Evolutionary conservation across 805 yeast genomes (phyloP).

Genomic region (Metschnikowia peoriensis): DNA sequence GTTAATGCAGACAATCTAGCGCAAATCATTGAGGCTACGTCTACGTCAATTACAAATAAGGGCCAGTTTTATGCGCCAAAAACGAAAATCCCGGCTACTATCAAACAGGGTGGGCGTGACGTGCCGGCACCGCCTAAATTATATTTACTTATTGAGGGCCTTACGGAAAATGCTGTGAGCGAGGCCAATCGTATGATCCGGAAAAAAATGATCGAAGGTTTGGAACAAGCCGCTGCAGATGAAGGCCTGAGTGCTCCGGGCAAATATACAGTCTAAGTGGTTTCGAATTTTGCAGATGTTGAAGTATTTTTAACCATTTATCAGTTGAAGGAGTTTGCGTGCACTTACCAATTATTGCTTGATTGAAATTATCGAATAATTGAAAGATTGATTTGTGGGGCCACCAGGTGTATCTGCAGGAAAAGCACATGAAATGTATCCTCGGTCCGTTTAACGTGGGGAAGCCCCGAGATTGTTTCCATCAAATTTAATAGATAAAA

Average conservation of each 20-base stretch:
- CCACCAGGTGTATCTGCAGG: background rate
- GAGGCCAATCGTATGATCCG: conserved; percentile 59
- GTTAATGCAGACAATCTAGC: conserved; percentile 63
- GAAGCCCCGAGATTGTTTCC: background rate
- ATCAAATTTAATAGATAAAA: too few species aligned
- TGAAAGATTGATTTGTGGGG: background rate
- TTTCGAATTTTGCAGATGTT: background rate
- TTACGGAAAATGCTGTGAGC: conserved; percentile 54
- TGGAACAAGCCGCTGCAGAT: conserved; percentile 47
- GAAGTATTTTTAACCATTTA: background rate
- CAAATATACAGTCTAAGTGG: conserved; percentile 45
- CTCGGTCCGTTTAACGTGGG: background rate
- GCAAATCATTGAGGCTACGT: conserved; percentile 66
- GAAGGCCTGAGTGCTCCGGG: conserved; percentile 43
- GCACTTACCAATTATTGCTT: too few species aligned
- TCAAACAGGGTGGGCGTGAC: conserved; percentile 45
- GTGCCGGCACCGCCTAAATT: conserved; percentile 66
- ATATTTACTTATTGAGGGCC: conserved; percentile 75
- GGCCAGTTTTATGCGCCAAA: conserved; percentile 63
- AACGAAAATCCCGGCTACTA: conserved; percentile 48
- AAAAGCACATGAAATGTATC: background rate
- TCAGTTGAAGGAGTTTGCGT: background rate
- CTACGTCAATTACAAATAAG: conserved; percentile 74
- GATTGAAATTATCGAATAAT: too few species aligned
- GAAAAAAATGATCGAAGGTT: conserved; percentile 53